Evolutionary conservation across 1,284 basidiomycete genomes (phyloP).

Genomic region (Cryptococcus sp.): DNA sequence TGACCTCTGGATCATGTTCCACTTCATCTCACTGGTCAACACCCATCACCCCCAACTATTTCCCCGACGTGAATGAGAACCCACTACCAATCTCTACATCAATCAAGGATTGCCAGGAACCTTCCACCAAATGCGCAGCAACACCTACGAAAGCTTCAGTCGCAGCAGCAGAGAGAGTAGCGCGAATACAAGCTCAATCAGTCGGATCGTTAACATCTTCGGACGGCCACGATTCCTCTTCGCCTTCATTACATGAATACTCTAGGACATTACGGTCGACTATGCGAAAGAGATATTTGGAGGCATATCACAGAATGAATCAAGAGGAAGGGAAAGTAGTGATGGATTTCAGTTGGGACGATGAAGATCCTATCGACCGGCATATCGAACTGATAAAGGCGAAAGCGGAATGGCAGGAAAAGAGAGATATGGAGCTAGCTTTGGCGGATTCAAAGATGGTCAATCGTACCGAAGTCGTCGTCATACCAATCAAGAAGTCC

Average conservation of each 20-base stretch:
- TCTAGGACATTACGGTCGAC: background rate
- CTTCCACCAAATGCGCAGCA: no score
- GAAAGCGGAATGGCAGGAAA: background rate
- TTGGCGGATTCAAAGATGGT: no score
- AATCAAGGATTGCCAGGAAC: no score
- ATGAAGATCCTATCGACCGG: slow-evolving; percentile 1
- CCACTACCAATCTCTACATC: background rate
- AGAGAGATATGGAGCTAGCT: background rate
- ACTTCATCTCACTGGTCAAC: background rate
- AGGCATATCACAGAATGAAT: background rate
- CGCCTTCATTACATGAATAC: background rate
- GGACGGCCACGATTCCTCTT: background rate
- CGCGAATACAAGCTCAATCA: no score
- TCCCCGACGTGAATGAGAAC: background rate
- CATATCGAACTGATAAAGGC: background rate
- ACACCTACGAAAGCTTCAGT: no score
- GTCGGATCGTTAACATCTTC: no score
- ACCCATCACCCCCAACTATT: background rate
- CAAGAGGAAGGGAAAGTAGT: background rate
- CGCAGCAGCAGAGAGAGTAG: no score
- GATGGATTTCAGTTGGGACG: background rate
- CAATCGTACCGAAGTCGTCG: no score
- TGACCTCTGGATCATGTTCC: background rate
- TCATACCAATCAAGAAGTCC: no score
- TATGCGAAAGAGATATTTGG: background rate